Conservation (phyloP, 225 moss, liverwort and hornwort genomes). For the Bryum argenteum region DNA sequence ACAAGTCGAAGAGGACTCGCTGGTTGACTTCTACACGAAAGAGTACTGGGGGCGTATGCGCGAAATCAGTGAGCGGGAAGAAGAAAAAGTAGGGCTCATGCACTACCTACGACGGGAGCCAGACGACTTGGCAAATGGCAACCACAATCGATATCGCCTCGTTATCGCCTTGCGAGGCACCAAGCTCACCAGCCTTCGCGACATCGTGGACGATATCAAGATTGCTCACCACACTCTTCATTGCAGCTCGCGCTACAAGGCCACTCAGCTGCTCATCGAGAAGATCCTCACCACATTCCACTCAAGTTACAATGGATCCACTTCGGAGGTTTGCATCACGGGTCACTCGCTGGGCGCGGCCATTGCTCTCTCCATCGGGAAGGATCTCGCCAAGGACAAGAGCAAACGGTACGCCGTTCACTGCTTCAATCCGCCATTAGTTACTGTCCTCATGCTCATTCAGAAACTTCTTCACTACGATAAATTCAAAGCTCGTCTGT, state of each 20-base stretch:
- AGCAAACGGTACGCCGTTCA: too few relatives aligned
- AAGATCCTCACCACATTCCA: not conserved
- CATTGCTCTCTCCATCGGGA: slow-evolving; percentile 6
- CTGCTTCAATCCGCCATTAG: too few relatives aligned
- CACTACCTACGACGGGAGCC: not conserved
- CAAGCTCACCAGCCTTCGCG: slow-evolving; percentile 1
- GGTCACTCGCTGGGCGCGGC: slow-evolving; percentile 22
- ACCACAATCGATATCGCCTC: not conserved
- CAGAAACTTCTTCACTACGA: too few relatives aligned
- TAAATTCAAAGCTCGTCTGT: too few relatives aligned
- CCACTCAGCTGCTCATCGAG: not conserved
- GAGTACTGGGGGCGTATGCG: not conserved
- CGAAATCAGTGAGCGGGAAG: not conserved
- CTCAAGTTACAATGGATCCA: not conserved
- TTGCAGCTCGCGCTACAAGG: slow-evolving; percentile 3
- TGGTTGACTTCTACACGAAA: not conserved
- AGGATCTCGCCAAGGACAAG: not conserved
- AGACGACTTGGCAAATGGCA: not conserved
- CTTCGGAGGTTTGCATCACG: not conserved
- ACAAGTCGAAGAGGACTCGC: slow-evolving; percentile 2
- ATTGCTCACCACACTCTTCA: not conserved
- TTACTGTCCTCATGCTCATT: too few relatives aligned
- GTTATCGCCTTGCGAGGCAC: slow-evolving; percentile 20
- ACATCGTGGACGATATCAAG: not conserved
- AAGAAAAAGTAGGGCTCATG: not conserved